phyloP scores from a whole-genome alignment of 2,329 filamentous ascomycete species.

The Daldinia sp. region DNA sequence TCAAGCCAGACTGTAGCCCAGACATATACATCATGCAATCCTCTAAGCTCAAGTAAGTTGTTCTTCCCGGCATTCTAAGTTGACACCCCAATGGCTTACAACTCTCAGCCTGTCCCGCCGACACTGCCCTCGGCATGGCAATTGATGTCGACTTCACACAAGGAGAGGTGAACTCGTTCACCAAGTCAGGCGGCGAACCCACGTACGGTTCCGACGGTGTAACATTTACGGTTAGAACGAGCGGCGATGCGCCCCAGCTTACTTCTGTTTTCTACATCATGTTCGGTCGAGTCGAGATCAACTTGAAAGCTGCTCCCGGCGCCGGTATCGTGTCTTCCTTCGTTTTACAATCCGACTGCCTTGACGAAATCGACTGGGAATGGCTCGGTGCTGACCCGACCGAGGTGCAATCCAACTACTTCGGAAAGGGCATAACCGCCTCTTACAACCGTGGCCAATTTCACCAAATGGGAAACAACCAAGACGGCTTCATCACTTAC shows the following conservation, averaged over 20 bases:
- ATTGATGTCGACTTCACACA: slow-evolving; percentile 86
- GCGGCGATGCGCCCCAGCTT: slow-evolving; percentile 88
- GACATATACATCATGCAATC: slow-evolving; percentile 51
- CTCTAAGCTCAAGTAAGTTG: slow-evolving; percentile 48
- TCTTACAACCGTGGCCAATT: slow-evolving; percentile 90
- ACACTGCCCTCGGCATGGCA: slow-evolving; percentile 86
- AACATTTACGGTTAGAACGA: slow-evolving; percentile 80
- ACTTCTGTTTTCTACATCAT: slow-evolving; percentile 97
- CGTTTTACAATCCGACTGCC: slow-evolving; percentile 88
- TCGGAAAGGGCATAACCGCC: slow-evolving; percentile 88
- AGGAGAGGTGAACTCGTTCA: slow-evolving; percentile 83
- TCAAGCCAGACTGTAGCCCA: slow-evolving; percentile 45
- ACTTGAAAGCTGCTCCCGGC: slow-evolving; percentile 87
- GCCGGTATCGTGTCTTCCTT: slow-evolving; percentile 93
- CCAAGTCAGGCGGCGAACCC: slow-evolving; percentile 72
- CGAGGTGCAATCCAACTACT: slow-evolving; percentile 97
- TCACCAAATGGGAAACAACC: slow-evolving; percentile 76
- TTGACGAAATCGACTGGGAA: slow-evolving; percentile 98
- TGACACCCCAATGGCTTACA: slow-evolving; percentile 35
- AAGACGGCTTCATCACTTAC: slow-evolving; percentile 85
- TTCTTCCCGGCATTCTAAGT: background rate
- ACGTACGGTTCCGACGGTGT: slow-evolving; percentile 83
- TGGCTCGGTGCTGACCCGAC: slow-evolving; percentile 84
- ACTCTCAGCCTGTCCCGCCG: slow-evolving; percentile 72
- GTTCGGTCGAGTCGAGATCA: slow-evolving; percentile 92